Conservation (phyloP, 148 eudicot genomes). For the Chenopodium berlandieri region DNA sequence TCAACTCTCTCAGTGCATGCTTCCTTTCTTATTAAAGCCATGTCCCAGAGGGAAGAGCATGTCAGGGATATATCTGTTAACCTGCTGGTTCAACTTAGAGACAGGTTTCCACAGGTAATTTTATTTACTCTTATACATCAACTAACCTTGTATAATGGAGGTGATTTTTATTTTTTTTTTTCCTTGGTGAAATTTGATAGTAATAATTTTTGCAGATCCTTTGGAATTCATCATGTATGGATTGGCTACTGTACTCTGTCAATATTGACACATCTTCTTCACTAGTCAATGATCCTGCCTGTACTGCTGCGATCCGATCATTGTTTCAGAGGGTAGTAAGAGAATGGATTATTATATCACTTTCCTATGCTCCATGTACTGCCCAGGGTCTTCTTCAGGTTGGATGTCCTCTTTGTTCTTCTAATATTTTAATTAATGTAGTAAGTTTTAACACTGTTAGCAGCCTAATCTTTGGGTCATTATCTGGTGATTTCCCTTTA, state of each 20-base stretch:
- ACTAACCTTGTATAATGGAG: conserved; percentile 19
- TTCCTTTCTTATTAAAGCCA: conserved; percentile 80
- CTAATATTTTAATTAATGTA: no score
- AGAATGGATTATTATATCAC: conserved; percentile 91
- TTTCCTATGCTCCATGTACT: conserved; percentile 97
- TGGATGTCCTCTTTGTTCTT: conserved; percentile 12
- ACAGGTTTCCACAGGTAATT: conserved; percentile 84
- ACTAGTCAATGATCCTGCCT: conserved; percentile 94
- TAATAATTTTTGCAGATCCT: conserved; percentile 63
- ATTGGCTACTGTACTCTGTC: conserved; percentile 78
- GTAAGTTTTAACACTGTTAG: neutral
- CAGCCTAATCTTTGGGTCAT: neutral
- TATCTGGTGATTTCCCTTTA: neutral
- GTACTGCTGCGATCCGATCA: conserved; percentile 74
- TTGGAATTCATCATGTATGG: conserved; percentile 88
- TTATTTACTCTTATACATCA: neutral
- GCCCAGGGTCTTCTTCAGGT: conserved; percentile 99
- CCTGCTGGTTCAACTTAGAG: conserved; percentile 77
- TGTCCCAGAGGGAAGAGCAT: conserved; percentile 93
- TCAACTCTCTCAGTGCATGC: conserved; percentile 80
- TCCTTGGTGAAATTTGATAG: conserved; percentile 2
- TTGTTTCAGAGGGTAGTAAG: conserved; percentile 82
- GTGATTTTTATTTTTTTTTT: neutral
- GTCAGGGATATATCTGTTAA: conserved; percentile 79
- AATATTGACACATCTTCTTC: conserved; percentile 72